Evolutionary conservation across 495 filamentous ascomycete species (phyloP).

Genomic region (Lophiostoma macrostomum): DNA sequence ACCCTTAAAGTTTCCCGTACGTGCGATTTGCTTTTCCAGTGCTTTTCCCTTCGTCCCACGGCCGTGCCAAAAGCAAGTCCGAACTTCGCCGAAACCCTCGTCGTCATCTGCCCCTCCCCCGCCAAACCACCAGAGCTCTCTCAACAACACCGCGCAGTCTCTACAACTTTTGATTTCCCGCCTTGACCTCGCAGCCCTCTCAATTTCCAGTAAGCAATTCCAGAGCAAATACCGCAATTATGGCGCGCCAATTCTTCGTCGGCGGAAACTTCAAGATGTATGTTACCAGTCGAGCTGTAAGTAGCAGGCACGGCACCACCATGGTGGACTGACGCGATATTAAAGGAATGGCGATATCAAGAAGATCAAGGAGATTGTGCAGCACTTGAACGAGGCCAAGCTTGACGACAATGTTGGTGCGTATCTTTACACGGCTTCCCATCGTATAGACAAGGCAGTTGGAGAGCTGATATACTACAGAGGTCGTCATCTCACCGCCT

Average conservation of each 20-base stretch:
- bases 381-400: slow-evolving; percentile 77
- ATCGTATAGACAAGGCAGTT: neutral
- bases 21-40: too few species aligned
- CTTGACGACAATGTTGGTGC: slow-evolving; percentile 65
- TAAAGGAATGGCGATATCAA: slow-evolving; percentile 86
- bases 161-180: neutral
- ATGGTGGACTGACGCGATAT: slow-evolving; percentile 12
- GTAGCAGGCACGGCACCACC: neutral
- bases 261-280: slow-evolving; percentile 99
- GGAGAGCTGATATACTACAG: slow-evolving; percentile 42
- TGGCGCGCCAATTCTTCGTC: slow-evolving; percentile 98
- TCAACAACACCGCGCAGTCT: slow-evolving; percentile 14
- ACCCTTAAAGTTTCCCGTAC: too few species aligned
- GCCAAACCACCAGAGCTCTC: slow-evolving; percentile 3
- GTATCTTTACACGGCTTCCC: too few species aligned
- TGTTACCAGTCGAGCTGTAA: slow-evolving; percentile 17
- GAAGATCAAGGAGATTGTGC: slow-evolving; percentile 81
- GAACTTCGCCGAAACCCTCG: slow-evolving; percentile 18
- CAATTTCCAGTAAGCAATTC: neutral
- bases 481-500: slow-evolving; percentile 92
- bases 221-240: slow-evolving; percentile 40
- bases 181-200: neutral
- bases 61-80: slow-evolving; percentile 21
- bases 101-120: slow-evolving; percentile 1
- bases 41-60: slow-evolving; percentile 26